Evolutionary conservation across 164 flowering plant genomes (phyloP).

Genomic region (Malania oleifera): DNA sequence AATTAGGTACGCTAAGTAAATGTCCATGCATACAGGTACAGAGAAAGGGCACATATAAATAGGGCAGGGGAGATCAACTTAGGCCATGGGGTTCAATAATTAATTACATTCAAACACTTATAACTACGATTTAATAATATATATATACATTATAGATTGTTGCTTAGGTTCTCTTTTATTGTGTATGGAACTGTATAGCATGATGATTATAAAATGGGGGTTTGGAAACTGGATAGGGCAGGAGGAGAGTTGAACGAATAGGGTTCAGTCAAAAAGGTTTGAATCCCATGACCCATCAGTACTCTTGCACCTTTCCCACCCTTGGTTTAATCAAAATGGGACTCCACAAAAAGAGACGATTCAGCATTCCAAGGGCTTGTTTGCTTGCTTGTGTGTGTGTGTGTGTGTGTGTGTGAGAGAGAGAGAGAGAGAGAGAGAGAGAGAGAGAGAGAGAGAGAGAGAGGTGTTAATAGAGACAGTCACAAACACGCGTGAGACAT

Average conservation of each 20-base stretch:
- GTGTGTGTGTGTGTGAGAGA: neutral
- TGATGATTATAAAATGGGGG: no score
- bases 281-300: constrained; percentile 22
- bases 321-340: constrained; percentile 2
- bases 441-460: constrained; percentile 3
- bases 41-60: constrained; percentile 12
- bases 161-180: no score
- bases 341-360: constrained; percentile 15
- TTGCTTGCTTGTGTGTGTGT: constrained; percentile 6
- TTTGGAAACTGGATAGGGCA: no score
- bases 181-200: no score
- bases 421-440: constrained; percentile 6
- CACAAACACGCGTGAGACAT: no score
- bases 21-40: no score
- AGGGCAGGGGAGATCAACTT: constrained; percentile 23
- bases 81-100: constrained; percentile 15
- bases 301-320: neutral
- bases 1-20: no score
- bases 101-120: no score
- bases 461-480: no score
- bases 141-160: no score
- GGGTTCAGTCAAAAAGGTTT: constrained; percentile 12
- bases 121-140: no score
- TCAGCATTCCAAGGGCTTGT: constrained; percentile 24
- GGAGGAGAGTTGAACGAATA: no score